Evolutionary conservation across 164 flowering plant species (phyloP).

Genomic region (Liquidambar formosana): DNA sequence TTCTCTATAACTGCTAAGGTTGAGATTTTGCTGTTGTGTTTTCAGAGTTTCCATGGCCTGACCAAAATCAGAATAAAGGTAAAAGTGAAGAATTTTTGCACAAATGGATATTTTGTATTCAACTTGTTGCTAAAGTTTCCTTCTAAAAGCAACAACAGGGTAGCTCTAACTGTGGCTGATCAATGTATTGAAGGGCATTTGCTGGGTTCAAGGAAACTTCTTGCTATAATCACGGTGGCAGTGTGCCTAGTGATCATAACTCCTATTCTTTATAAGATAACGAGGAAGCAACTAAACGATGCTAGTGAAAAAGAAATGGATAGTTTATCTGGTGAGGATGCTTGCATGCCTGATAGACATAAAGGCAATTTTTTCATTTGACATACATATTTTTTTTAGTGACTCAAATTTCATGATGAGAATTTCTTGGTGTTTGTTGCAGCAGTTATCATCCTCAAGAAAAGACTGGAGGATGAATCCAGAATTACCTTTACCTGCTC

Average conservation of each 20-base stretch:
- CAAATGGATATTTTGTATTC: neutral
- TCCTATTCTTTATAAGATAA: conserved; percentile 24
- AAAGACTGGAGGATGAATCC: conserved; percentile 16
- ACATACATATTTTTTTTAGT: too few relatives aligned
- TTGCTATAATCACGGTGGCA: neutral
- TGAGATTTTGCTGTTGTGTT: neutral
- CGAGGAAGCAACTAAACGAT: conserved; percentile 15
- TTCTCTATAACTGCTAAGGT: neutral
- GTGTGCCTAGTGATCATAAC: conserved; percentile 12
- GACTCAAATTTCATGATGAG: too few relatives aligned
- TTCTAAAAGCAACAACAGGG: too few relatives aligned
- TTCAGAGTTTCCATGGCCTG: conserved; percentile 17
- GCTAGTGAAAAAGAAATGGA: conserved; percentile 23
- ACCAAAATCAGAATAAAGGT: conserved; percentile 9
- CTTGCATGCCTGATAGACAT: too few relatives aligned
- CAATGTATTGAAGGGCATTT: neutral
- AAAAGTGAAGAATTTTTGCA: neutral
- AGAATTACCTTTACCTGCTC: conserved; percentile 12
- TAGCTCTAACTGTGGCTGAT: conserved; percentile 3
- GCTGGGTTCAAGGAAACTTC: conserved; percentile 11
- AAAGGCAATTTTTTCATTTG: too few relatives aligned
- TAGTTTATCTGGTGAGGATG: conserved; percentile 23
- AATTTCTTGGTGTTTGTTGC: neutral
- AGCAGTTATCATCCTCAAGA: conserved; percentile 17
- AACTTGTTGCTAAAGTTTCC: neutral